A percentile compares a stretch with the other conserved stretches of the same genome.
Conservation (phyloP, 2,329 filamentous ascomycete species). For the Alternaria tenuissima region DNA sequence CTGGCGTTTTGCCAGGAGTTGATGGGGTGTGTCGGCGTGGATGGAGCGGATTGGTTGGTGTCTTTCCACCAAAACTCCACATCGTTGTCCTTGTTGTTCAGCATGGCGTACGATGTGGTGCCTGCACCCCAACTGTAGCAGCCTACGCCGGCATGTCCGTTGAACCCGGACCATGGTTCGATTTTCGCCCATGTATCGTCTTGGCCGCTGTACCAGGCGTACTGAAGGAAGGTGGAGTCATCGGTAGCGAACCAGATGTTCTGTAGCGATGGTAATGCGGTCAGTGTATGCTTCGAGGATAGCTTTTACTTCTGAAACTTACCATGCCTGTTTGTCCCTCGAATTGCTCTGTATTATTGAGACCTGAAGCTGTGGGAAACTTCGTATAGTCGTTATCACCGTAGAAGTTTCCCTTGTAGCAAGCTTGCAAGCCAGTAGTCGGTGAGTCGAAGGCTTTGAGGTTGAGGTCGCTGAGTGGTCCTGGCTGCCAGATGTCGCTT, state of each 20-base stretch:
- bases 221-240: slow-evolving; percentile 52
- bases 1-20: slow-evolving; percentile 50
- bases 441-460: slow-evolving; percentile 90
- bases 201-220: slow-evolving; percentile 52
- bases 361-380: slow-evolving; percentile 43
- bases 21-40: slow-evolving; percentile 49
- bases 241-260: slow-evolving; percentile 56
- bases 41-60: slow-evolving; percentile 45
- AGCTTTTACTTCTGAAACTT: neutral
- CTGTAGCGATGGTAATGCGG: neutral
- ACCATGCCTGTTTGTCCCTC: slow-evolving; percentile 48
- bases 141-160: slow-evolving; percentile 55
- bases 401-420: slow-evolving; percentile 74
- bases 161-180: slow-evolving; percentile 49
- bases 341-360: slow-evolving; percentile 34
- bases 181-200: slow-evolving; percentile 48
- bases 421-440: slow-evolving; percentile 82
- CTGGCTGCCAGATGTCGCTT: slow-evolving; percentile 52
- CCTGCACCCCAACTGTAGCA: slow-evolving; percentile 55
- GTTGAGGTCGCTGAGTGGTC: slow-evolving; percentile 71
- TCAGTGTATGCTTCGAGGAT: neutral
- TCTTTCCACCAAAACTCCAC: slow-evolving; percentile 58
- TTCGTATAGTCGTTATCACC: slow-evolving; percentile 51
- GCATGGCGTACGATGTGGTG: slow-evolving; percentile 54
- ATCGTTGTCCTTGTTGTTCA: slow-evolving; percentile 51